These are phyloP conservation scores for Daldinia sp. DNA, from an alignment of 2,329 filamentous ascomycete genomes.

Conservation along the genomic window DNA sequence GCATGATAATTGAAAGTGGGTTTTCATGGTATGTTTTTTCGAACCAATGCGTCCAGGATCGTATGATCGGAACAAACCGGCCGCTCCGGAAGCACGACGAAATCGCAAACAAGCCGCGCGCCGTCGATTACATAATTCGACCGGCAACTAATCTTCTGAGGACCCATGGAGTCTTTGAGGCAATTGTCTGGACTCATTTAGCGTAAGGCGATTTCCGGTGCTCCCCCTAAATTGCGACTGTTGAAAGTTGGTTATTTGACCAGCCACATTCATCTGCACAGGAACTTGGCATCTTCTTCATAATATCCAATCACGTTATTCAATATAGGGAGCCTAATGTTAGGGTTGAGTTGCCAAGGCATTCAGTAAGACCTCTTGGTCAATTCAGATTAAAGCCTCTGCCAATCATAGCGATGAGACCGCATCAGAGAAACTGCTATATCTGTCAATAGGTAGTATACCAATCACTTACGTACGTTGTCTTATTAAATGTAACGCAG, in stretches of 20 bases:
- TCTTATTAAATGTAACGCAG: not conserved
- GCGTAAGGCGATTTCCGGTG: not conserved
- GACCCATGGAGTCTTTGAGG: not conserved
- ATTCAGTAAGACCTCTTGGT: not conserved
- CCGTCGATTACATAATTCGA: conserved; percentile 1
- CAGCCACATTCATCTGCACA: not conserved
- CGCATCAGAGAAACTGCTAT: no score
- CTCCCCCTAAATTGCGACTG: not conserved
- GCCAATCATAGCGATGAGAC: not conserved
- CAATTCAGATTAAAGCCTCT: not conserved
- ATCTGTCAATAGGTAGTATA: not conserved
- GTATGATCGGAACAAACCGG: conserved; percentile 33
- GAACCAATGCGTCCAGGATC: conserved; percentile 15
- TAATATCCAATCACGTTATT: not conserved
- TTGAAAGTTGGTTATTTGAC: not conserved
- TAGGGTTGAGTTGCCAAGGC: not conserved
- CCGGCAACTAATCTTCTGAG: not conserved
- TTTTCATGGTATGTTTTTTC: conserved; percentile 29
- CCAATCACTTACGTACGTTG: not conserved
- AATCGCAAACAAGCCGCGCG: not conserved
- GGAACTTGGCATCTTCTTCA: not conserved
- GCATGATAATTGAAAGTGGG: conserved; percentile 23
- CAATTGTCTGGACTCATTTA: not conserved
- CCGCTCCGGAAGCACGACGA: conserved; percentile 2
- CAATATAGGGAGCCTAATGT: not conserved